Conservation (phyloP, 805 yeast species). For the Metschnikowia lochheadii region DNA sequence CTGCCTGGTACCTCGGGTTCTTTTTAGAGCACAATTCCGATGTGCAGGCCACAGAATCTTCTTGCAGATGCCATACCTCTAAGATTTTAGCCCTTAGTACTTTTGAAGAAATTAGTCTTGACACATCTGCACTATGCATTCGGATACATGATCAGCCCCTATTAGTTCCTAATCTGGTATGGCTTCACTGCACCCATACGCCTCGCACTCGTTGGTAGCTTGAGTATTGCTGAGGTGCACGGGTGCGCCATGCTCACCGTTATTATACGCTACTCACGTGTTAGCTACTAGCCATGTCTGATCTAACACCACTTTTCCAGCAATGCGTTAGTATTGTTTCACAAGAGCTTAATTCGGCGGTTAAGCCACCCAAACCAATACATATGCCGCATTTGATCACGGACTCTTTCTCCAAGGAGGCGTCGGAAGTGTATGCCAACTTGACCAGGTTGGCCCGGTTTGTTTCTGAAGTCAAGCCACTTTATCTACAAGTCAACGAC, state of each 20-base stretch:
- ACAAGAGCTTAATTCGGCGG: slow-evolving; percentile 23
- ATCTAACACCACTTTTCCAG: slow-evolving; percentile 45
- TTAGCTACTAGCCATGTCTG: slow-evolving; percentile 32
- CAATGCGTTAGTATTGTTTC: slow-evolving; percentile 46
- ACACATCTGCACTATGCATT: too few species aligned
- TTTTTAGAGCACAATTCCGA: too few species aligned
- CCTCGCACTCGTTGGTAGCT: too few species aligned
- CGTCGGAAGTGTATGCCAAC: slow-evolving; percentile 30
- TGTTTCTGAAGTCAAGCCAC: slow-evolving; percentile 28
- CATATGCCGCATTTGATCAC: slow-evolving; percentile 14
- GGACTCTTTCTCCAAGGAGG: slow-evolving; percentile 42
- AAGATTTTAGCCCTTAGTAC: too few species aligned
- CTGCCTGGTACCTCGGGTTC: too few species aligned
- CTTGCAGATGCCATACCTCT: too few species aligned
- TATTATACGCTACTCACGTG: background rate
- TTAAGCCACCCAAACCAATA: background rate
- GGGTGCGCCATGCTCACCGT: background rate
- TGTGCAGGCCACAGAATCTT: too few species aligned
- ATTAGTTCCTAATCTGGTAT: too few species aligned
- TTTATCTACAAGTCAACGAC: slow-evolving; percentile 28
- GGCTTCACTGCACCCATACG: too few species aligned
- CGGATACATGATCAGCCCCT: too few species aligned
- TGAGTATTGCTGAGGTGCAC: background rate
- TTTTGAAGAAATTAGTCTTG: too few species aligned
- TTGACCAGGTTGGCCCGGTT: slow-evolving; percentile 32